Evolutionary conservation across 108 stramenopile species (phyloP).

Genomic region (Cyclostephanos tholiformis): DNA sequence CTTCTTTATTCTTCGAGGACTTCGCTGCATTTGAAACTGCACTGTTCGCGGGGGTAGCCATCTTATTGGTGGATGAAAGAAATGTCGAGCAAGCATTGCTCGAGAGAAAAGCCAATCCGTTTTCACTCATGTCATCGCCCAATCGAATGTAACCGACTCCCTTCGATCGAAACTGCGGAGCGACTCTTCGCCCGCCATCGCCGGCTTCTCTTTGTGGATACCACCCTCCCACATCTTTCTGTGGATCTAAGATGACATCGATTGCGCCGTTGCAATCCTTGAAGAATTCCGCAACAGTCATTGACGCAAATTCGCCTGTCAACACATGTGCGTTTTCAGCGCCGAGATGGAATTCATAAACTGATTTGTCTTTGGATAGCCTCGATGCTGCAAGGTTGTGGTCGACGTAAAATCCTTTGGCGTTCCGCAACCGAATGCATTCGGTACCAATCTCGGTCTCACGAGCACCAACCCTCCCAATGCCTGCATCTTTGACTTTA

Average conservation of each 20-base stretch:
- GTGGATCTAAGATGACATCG: constrained; percentile 62
- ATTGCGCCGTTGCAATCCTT: constrained; percentile 50
- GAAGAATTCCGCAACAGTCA: constrained; percentile 47
- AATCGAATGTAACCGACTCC: constrained; percentile 67
- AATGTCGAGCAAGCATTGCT: constrained; percentile 56
- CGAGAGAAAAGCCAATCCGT: constrained; percentile 62
- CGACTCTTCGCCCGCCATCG: constrained; percentile 49
- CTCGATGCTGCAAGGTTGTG: constrained; percentile 43
- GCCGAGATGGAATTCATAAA: constrained; percentile 58
- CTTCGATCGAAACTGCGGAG: constrained; percentile 65
- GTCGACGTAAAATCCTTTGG: constrained; percentile 50
- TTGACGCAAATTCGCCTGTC: constrained; percentile 49
- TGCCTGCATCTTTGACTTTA: constrained; percentile 35
- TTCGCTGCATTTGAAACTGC: not conserved
- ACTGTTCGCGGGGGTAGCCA: constrained; percentile 3
- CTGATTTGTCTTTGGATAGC: constrained; percentile 47
- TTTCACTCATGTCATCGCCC: constrained; percentile 68
- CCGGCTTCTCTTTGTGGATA: constrained; percentile 53
- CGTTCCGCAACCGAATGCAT: constrained; percentile 52
- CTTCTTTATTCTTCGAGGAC: constrained; percentile 4
- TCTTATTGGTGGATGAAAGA: constrained; percentile 36
- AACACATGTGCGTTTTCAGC: constrained; percentile 38
- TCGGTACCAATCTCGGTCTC: constrained; percentile 48
- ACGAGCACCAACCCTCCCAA: constrained; percentile 26
- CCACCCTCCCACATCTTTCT: constrained; percentile 52